Base-by-base conservation (phyloP, 108 stramenopile genomes). In the Cyclotella atomus region DNA sequence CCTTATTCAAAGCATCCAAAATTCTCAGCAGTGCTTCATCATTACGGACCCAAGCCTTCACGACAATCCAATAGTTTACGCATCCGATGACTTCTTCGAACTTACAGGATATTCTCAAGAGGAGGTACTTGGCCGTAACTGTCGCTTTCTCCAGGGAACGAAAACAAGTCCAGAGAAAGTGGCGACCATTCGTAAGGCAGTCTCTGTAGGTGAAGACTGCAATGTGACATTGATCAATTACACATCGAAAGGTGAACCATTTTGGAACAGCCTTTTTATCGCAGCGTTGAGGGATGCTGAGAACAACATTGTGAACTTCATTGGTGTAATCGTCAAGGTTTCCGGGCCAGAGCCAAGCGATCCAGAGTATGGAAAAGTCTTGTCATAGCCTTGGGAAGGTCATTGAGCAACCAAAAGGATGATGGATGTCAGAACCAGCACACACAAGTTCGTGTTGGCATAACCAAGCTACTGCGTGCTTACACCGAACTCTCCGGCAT, bases 211-310 rank as follows among this genome's bases (percentile, higher is more conserved):
- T 10, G 84, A 86, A 28, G 98, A 99, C 71, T 83, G 87, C 17
- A 84, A 82, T 53, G 97, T 98, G 30, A 94, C 91, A 15, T 68
- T 99, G 17, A 73, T 97, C 16, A 99, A 99, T 84, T 99, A 99
- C 79, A 95, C 88, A 70, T 86, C 93, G 15, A 96, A 97, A 75
- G 97, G 98, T 12, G 93, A 87, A 27, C 88, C 98, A 0, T 99
- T 99, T 83, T 99, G 98, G 98, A 98, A 99, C 87, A 93, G 96
- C 70, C 90, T 99, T 52, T 98, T 97, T 73, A 91, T 98, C 70
- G 97, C 98, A 4, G 92, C 98, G 17, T 81, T 98, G 20, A 89
- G 96, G 15, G 98, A 97, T 79, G 91, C 95, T 0, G 84, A 90
- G 24, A 91, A 94, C 33, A 90, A 94, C 44, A 90, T 98, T 59